Evolutionary conservation across 345 rosid genomes (phyloP).

Genomic region (Eucalyptus cloeziana): DNA sequence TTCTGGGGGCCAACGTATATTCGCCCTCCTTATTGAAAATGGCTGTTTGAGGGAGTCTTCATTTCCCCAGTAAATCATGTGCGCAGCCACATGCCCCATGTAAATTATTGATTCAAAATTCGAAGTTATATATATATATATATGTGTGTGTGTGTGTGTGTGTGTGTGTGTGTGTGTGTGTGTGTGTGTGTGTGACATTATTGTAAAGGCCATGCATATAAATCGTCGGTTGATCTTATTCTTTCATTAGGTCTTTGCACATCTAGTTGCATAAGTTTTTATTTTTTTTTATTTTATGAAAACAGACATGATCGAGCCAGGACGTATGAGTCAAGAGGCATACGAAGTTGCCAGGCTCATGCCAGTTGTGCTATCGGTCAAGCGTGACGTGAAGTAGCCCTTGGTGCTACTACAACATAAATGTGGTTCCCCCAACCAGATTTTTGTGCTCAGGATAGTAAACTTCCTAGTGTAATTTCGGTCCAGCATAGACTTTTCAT

Average conservation of each 20-base stretch:
- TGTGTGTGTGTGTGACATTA: too few relatives aligned
- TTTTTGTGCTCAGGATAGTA: neutral
- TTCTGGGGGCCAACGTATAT: neutral
- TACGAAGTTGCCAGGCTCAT: neutral
- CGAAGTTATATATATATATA: neutral
- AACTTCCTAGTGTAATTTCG: neutral
- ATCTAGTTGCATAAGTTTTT: neutral
- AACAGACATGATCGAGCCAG: accelerated
- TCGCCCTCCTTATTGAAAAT: neutral
- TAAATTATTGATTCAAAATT: neutral
- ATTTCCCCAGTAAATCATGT: neutral
- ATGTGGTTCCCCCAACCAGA: neutral
- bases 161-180: too few relatives aligned
- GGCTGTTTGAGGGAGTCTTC: neutral
- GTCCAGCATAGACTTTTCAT: neutral
- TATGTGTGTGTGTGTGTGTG: too few relatives aligned
- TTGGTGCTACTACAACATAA: neutral
- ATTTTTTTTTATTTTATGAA: neutral
- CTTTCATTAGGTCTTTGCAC: neutral
- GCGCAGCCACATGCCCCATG: neutral
- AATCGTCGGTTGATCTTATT: neutral
- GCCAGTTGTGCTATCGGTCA: neutral
- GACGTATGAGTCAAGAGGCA: neutral
- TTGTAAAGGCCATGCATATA: neutral
- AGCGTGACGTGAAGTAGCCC: neutral